A percentile compares a stretch with the other conserved stretches of the same genome.
Evolutionary conservation across 106 monocot species (phyloP).

Genomic region (Apostasia ramifera): DNA sequence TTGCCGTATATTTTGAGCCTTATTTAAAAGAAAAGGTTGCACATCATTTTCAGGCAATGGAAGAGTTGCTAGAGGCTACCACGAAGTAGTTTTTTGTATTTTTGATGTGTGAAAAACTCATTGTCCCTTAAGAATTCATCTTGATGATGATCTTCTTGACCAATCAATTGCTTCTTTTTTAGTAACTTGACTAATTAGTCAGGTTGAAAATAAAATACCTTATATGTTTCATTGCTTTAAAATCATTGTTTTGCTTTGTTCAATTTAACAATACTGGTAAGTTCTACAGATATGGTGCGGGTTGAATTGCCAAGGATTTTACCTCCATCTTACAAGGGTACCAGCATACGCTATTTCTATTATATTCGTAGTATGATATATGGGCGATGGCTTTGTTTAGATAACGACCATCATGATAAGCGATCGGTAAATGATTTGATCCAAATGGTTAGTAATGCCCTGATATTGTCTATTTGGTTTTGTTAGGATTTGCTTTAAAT

Average conservation of each 20-base stretch:
- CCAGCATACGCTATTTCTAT: slow-evolving; percentile 87
- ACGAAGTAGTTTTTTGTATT: too few species aligned
- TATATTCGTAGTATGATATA: slow-evolving; percentile 62
- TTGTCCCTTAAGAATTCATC: too few species aligned
- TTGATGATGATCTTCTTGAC: neutral
- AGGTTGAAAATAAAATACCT: neutral
- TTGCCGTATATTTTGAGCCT: too few species aligned
- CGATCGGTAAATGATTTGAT: slow-evolving; percentile 30
- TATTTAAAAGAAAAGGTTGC: too few species aligned
- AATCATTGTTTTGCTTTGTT: neutral
- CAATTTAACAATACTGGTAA: neutral
- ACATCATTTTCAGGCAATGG: too few species aligned
- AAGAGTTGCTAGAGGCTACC: too few species aligned
- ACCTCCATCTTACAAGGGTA: slow-evolving; percentile 93
- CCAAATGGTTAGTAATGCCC: slow-evolving; percentile 56
- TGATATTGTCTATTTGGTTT: neutral
- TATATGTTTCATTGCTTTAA: neutral
- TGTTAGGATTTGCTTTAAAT: neutral
- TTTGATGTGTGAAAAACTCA: too few species aligned
- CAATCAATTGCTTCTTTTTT: neutral
- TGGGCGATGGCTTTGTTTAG: slow-evolving; percentile 66
- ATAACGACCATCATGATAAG: slow-evolving; percentile 51
- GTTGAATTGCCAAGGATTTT: slow-evolving; percentile 71
- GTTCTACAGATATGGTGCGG: slow-evolving; percentile 60
- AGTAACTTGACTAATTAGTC: neutral